Percentiles rank a stretch among this genome's conserved stretches.
Evolutionary conservation across 1,139 yeast genomes (phyloP).

Genomic region (Geotrichum citri-aurantii): DNA sequence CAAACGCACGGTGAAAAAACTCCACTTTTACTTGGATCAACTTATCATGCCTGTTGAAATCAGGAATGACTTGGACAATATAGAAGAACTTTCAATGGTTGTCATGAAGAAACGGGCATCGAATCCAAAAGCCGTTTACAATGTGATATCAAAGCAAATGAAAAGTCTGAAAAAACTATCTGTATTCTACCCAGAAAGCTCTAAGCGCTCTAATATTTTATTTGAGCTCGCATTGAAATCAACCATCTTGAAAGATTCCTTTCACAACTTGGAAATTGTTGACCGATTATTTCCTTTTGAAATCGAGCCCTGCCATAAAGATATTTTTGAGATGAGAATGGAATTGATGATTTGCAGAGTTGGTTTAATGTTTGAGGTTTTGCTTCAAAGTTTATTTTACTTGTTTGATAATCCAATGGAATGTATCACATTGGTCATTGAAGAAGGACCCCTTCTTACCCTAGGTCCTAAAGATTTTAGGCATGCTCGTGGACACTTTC

Average conservation of each 20-base stretch:
- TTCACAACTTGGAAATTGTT: too few species aligned
- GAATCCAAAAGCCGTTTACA: background rate
- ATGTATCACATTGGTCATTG: background rate
- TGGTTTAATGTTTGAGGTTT: background rate
- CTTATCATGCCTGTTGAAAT: background rate
- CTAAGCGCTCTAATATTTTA: background rate
- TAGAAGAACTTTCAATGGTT: background rate
- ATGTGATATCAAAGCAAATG: background rate
- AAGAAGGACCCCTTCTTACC: background rate
- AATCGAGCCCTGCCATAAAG: too few species aligned
- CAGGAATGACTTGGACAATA: background rate
- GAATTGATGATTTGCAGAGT: too few species aligned
- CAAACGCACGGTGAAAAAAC: background rate
- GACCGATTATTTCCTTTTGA: too few species aligned
- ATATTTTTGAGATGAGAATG: too few species aligned
- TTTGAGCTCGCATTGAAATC: background rate
- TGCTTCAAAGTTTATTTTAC: too few species aligned
- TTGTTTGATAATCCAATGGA: background rate
- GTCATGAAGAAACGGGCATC: too few species aligned
- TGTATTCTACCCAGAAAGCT: background rate
- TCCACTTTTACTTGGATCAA: background rate
- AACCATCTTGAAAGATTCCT: background rate
- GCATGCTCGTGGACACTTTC: background rate
- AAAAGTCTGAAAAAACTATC: background rate
- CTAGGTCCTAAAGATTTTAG: background rate